These are phyloP conservation scores for Mycosphaerella arachidis DNA, from an alignment of 2,329 filamentous ascomycete species.

Conservation along the genomic window DNA sequence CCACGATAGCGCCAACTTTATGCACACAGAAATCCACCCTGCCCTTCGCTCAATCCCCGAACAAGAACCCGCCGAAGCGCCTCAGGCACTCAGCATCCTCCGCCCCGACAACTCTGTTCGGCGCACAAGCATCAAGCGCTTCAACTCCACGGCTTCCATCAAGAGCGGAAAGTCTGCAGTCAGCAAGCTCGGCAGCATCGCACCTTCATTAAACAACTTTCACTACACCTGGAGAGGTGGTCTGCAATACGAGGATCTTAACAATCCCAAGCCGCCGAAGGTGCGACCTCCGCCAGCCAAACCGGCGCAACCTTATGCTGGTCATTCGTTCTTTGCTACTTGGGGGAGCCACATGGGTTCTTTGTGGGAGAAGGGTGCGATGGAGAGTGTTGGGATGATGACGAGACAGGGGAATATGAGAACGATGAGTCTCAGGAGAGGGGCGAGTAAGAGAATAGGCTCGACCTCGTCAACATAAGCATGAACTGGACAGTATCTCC, in stretches of 20 bases:
- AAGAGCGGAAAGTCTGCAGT: neutral
- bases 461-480: neutral
- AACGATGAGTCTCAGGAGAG: neutral
- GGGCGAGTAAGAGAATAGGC: neutral
- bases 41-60: neutral
- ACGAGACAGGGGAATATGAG: neutral
- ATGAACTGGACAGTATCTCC: neutral
- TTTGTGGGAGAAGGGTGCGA: neutral
- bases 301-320: neutral
- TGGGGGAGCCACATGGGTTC: neutral
- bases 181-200: conserved; percentile 1
- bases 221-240: neutral
- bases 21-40: neutral
- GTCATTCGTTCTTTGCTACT: neutral
- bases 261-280: neutral
- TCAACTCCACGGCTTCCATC: neutral
- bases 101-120: neutral
- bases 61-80: neutral
- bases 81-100: neutral
- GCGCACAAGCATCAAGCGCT: neutral
- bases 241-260: neutral
- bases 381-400: neutral
- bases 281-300: too few relatives aligned
- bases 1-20: neutral
- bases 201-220: neutral